phyloP scores from a whole-genome alignment of 2,329 filamentous ascomycete genomes.

The Exophiala sp. region DNA sequence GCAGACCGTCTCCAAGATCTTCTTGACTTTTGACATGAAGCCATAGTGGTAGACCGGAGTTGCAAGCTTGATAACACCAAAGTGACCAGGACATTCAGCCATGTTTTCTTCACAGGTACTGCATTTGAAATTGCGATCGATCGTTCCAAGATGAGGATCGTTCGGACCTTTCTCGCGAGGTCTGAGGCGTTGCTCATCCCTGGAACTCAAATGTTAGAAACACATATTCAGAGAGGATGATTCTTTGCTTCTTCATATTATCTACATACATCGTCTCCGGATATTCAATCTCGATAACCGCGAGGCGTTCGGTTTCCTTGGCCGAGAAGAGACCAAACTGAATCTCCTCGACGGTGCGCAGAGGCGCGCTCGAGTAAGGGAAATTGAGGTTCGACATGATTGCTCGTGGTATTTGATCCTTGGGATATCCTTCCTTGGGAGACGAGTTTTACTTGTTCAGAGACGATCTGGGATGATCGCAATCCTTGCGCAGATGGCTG shows the following conservation, averaged over 20 bases:
- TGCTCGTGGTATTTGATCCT: slow-evolving; percentile 36
- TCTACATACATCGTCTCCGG: slow-evolving; percentile 80
- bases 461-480: slow-evolving; percentile 20
- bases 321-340: slow-evolving; percentile 97
- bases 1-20: slow-evolving; percentile 96
- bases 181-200: slow-evolving; percentile 83
- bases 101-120: slow-evolving; percentile 94
- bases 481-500: slow-evolving; percentile 23
- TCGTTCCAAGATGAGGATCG: slow-evolving; percentile 90
- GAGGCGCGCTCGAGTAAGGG: slow-evolving; percentile 83
- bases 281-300: slow-evolving; percentile 90
- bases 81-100: slow-evolving; percentile 93
- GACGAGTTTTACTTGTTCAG: slow-evolving; percentile 21
- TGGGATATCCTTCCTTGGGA: slow-evolving; percentile 25
- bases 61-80: slow-evolving; percentile 96
- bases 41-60: slow-evolving; percentile 93
- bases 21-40: slow-evolving; percentile 99
- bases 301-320: slow-evolving; percentile 99
- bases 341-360: slow-evolving; percentile 97
- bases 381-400: slow-evolving; percentile 91
- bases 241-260: slow-evolving; percentile 18
- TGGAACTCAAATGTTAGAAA: slow-evolving; percentile 28
- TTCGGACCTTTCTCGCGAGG: slow-evolving; percentile 89
- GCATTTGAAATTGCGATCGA: slow-evolving; percentile 92
- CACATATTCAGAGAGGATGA: slow-evolving; percentile 6